Base-by-base conservation (phyloP, 257 asterid species). In the Lithospermum erythrorhizon region DNA sequence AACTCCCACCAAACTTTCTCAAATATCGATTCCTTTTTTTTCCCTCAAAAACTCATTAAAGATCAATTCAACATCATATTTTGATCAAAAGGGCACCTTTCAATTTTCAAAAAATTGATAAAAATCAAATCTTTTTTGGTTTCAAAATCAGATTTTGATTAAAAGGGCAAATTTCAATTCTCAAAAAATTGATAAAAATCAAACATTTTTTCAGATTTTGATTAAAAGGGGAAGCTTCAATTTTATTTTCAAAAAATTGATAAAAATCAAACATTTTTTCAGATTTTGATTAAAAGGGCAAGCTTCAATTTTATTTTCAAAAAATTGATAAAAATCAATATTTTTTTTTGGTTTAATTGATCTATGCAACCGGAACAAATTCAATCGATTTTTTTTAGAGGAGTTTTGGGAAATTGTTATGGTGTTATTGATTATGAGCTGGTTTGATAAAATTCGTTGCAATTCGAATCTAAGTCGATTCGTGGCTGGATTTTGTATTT, bases 331-430 rank as follows among this genome's bases (percentile, higher is more conserved):
- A 35, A 35, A 8, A 6, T 8, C 11, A n/a, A n/a, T 0, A 11
- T 3, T 8, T 0, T 41, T 41, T 13, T 14, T 41, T 41, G 57
- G 23, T 19, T 18, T 23, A 9, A 10, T 22, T 25, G 62, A 83
- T 82, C 95, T 89, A 89, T 89, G 97, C 97, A 79, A 83, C 79
- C 91, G 73, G 73, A 62, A 84, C 71, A 25, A 68, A 68, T 57
- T 17, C 18, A 41, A 3, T 41, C 49, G 49, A 14, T 41, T 35
- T 35, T 7, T 35, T 27, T 27, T 6, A 6, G 30, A 27, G 30
- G 3, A 6, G 30, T 27, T 27, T 8, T 35, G 45, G 7, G 14
- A 11, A 35, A 13, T 41, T 41, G 49, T 41, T 41, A 41, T 41
- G 49, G 49, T 41, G 17, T 17, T 41, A 5, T 41, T 41, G 49